These are phyloP conservation scores for Yamadazyma kitorensis DNA, from an alignment of 805 yeast species.

Conservation along the genomic window DNA sequence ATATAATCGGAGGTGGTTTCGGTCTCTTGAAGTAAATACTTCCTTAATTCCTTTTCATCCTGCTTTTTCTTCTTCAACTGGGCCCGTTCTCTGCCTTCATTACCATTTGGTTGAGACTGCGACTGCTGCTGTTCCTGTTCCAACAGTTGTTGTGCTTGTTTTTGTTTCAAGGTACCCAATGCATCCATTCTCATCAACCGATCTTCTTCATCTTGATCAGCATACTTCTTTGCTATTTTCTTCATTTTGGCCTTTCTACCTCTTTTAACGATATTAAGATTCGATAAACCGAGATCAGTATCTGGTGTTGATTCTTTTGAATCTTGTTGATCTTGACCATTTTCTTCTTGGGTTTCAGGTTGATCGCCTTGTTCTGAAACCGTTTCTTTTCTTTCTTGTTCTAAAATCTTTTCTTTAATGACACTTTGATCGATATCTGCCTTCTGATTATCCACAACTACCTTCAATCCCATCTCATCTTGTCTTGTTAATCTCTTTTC, in stretches of 20 bases:
- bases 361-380: not conserved
- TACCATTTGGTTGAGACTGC: conserved; percentile 20
- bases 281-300: conserved; percentile 5
- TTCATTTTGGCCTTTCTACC: conserved; percentile 85
- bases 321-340: conserved; percentile 4
- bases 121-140: conserved; percentile 21
- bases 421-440: conserved; percentile 28
- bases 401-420: conserved; percentile 13
- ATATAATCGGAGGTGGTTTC: conserved; percentile 32
- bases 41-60: conserved; percentile 42
- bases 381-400: conserved; percentile 6
- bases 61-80: conserved; percentile 44
- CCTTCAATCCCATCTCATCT: conserved; percentile 36
- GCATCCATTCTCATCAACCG: conserved; percentile 70
- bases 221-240: conserved; percentile 79
- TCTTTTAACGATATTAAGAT: conserved; percentile 37
- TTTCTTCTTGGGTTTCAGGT: not conserved
- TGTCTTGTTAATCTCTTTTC: conserved; percentile 28
- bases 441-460: conserved; percentile 35
- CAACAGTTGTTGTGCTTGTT: conserved; percentile 21
- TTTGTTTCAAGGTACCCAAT: conserved; percentile 75
- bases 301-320: conserved; percentile 2
- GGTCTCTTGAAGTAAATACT: conserved; percentile 35
- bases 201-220: conserved; percentile 91
- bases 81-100: conserved; percentile 26